A percentile compares a stretch with the other conserved stretches of the same genome.
Evolutionary conservation across 163 green algal species (phyloP).

Genomic region (Chlorella variabilis): DNA sequence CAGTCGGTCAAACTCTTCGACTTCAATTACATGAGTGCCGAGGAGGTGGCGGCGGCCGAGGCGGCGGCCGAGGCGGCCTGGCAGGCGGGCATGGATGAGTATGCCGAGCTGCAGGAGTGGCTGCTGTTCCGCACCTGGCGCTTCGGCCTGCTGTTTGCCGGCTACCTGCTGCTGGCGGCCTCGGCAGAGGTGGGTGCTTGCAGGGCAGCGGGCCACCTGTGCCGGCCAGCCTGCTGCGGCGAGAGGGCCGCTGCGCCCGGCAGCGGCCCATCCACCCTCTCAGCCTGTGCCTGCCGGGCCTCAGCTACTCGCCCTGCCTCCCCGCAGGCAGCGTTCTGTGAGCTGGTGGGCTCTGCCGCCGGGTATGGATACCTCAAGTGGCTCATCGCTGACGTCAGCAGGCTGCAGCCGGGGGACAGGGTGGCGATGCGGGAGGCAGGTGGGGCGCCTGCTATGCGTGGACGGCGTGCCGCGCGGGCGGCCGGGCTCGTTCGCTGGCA

Average conservation of each 20-base stretch:
- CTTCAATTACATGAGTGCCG: constrained; percentile 26
- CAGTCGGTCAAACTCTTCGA: constrained; percentile 11
- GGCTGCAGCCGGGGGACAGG: constrained; percentile 45
- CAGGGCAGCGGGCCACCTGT: neutral
- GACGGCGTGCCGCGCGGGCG: no score
- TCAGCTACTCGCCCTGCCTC: no score
- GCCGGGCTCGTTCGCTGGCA: no score
- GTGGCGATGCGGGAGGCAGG: constrained; percentile 60
- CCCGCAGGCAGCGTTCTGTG: constrained; percentile 53
- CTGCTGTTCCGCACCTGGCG: constrained; percentile 49
- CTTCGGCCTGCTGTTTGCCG: constrained; percentile 48
- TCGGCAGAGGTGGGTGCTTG: constrained; percentile 30
- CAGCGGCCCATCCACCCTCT: neutral
- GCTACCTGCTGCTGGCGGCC: constrained; percentile 44
- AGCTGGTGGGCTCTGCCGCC: constrained; percentile 57
- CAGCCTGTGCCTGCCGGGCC: no score
- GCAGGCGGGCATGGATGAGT: constrained; percentile 38
- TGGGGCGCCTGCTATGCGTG: constrained; percentile 8
- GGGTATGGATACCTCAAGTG: constrained; percentile 65
- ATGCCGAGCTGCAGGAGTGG: constrained; percentile 40
- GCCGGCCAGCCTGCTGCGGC: neutral
- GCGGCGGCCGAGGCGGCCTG: constrained; percentile 18
- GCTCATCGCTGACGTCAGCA: constrained; percentile 69
- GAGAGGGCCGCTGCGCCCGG: neutral
- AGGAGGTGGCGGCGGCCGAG: constrained; percentile 8